Evolutionary conservation across 176 grass and related monocot genomes (phyloP).

Genomic region (Rhynchospora pubera): DNA sequence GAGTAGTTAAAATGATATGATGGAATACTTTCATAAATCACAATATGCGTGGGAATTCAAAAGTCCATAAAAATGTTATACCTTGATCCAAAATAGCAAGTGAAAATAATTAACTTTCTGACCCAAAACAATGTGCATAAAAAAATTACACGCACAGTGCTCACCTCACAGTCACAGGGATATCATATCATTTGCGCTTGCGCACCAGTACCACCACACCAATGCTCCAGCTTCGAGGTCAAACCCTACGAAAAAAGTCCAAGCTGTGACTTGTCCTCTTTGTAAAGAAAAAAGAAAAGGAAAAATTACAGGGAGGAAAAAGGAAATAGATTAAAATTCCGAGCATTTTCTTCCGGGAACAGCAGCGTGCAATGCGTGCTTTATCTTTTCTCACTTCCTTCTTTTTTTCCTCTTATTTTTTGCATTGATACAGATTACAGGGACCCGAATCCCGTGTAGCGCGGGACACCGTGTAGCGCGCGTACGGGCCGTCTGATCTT

Average conservation of each 20-base stretch:
- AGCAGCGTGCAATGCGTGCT: neutral
- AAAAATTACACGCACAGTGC: neutral
- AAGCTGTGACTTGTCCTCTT: neutral
- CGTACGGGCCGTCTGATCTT: too few species aligned
- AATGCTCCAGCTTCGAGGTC: neutral
- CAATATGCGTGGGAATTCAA: too few species aligned
- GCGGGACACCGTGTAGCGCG: too few species aligned
- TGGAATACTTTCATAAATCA: too few species aligned
- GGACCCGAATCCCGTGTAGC: too few species aligned
- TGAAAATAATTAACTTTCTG: neutral
- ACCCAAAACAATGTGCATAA: neutral
- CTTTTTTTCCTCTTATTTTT: neutral
- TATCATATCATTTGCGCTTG: neutral
- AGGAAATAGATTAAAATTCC: neutral
- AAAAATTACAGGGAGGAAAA: neutral
- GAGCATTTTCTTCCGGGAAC: neutral
- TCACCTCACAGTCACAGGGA: neutral
- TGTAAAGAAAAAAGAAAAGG: neutral
- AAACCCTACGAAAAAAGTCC: neutral
- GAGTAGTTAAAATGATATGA: too few species aligned
- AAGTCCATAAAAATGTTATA: too few species aligned
- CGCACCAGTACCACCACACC: neutral
- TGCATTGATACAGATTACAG: neutral
- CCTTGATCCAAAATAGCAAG: too few species aligned
- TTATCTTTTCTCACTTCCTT: neutral